Percentiles rank a stretch among this genome's conserved stretches.
phyloP scores from a whole-genome alignment of 2,329 filamentous ascomycete genomes.

The Diplodia seriata region DNA sequence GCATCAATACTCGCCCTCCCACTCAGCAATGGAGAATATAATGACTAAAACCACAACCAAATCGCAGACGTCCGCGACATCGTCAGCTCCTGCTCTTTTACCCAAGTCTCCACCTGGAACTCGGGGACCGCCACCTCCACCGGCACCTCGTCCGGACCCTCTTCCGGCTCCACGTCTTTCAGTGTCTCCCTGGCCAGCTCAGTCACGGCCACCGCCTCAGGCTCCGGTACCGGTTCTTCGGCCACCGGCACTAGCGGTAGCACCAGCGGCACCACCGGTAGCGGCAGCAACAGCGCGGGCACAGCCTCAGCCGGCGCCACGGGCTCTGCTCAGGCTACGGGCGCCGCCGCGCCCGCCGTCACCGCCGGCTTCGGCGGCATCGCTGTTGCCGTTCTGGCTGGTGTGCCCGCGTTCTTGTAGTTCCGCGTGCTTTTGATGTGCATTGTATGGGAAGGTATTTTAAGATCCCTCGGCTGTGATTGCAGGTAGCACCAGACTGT shows the following conservation, averaged over 20 bases:
- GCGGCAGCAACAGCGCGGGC: not conserved
- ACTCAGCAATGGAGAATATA: not conserved
- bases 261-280: not conserved
- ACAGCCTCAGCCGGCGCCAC: not conserved
- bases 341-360: constrained; percentile 8
- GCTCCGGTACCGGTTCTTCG: constrained; percentile 2
- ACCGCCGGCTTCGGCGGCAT: constrained; percentile 11
- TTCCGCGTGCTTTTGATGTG: not conserved
- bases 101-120: constrained; percentile 38
- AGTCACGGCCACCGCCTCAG: not conserved
- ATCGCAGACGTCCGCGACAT: constrained; percentile 41
- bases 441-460: not conserved
- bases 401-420: constrained; percentile 6
- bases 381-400: constrained; percentile 9
- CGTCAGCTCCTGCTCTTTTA: constrained; percentile 42
- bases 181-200: constrained; percentile 16
- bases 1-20: not conserved
- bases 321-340: not conserved
- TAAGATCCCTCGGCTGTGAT: not conserved
- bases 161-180: constrained; percentile 32
- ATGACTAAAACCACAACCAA: constrained; percentile 11
- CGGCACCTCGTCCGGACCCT: constrained; percentile 16
- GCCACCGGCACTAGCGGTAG: constrained; percentile 2
- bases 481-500: not conserved
- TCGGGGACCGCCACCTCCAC: constrained; percentile 31